Evolutionary conservation across 257 asterid genomes (phyloP).

Genomic region (Nicotiana noctiflora): DNA sequence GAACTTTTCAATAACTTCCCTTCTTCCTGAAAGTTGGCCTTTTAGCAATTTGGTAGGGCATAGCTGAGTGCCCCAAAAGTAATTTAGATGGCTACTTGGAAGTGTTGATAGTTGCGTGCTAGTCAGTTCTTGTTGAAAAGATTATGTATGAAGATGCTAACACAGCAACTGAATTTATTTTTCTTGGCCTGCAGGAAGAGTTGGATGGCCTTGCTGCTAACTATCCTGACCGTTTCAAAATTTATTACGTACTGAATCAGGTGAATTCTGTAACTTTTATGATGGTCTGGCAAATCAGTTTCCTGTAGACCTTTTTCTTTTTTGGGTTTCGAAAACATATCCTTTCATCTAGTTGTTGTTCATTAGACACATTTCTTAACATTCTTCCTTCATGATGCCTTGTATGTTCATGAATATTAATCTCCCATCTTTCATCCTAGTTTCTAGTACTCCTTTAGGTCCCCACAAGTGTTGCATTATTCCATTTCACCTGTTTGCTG

Average conservation of each 20-base stretch:
- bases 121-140: background rate
- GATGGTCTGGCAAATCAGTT: no score
- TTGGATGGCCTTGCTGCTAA: no score
- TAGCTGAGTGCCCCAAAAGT: no score
- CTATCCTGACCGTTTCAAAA: no score
- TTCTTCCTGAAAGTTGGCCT: no score
- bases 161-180: background rate
- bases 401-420: background rate
- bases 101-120: background rate
- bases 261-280: no score
- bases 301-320: no score
- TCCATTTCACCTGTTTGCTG: background rate
- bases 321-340: background rate
- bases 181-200: no score
- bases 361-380: background rate
- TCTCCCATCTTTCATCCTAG: background rate
- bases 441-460: background rate
- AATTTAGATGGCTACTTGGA: background rate
- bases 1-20: no score
- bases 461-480: background rate
- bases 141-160: background rate
- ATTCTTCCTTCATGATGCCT: background rate
- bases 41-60: no score
- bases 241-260: no score
- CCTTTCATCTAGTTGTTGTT: background rate